Evolutionary conservation across 805 yeast genomes (phyloP).

Genomic region (Schwanniomyces yamadae): DNA sequence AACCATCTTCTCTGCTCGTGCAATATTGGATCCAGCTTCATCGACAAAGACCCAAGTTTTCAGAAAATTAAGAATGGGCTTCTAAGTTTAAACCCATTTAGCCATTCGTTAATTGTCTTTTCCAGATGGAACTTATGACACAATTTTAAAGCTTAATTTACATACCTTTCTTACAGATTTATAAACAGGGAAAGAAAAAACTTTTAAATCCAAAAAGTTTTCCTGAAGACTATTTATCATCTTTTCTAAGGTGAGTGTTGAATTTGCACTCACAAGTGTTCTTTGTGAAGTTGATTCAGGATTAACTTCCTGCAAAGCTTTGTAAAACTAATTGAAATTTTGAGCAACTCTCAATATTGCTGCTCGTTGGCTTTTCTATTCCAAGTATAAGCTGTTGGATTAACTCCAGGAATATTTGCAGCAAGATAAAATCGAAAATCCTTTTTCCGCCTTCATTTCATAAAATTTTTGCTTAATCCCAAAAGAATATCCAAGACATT

Average conservation of each 20-base stretch:
- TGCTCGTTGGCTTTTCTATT: constrained; percentile 1
- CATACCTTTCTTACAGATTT: neutral
- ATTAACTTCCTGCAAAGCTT: constrained; percentile 1
- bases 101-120: neutral
- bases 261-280: constrained; percentile 1
- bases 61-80: neutral
- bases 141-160: neutral
- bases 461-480: constrained; percentile 2
- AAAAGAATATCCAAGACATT: neutral
- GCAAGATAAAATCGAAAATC: constrained; percentile 1
- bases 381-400: constrained; percentile 2
- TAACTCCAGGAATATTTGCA: constrained; percentile 3
- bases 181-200: neutral
- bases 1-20: neutral
- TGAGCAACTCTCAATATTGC: neutral
- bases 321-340: neutral
- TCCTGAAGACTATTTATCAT: neutral
- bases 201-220: constrained; percentile 1
- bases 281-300: constrained; percentile 2
- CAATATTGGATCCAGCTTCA: constrained; percentile 1
- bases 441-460: neutral
- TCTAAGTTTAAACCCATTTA: neutral
- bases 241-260: constrained; percentile 1
- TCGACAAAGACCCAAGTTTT: neutral
- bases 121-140: neutral